A percentile compares a stretch with the other conserved stretches of the same genome.
Conservation (phyloP, 352 stramenopile genomes). For the Phytophthora cryptogea region DNA sequence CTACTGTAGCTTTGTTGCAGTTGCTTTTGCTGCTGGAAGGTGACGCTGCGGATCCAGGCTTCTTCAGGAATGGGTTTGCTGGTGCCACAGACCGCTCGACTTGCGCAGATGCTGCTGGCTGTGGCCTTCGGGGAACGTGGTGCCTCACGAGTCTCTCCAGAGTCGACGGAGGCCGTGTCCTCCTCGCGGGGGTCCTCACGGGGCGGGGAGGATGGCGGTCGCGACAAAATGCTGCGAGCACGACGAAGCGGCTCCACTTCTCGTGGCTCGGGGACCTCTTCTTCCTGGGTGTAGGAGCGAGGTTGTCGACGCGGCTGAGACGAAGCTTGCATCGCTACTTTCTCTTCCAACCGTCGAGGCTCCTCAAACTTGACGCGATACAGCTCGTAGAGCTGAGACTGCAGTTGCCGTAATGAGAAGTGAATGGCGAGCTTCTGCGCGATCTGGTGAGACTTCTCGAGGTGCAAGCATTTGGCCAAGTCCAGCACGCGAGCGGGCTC, state of each 20-base stretch:
- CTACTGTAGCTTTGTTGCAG: too few relatives aligned
- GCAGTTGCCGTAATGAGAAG: constrained; percentile 74
- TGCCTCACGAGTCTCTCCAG: constrained; percentile 10
- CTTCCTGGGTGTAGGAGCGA: constrained; percentile 15
- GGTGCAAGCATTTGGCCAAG: constrained; percentile 77
- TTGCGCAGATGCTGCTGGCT: constrained; percentile 1
- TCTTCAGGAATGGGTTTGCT: constrained; percentile 78
- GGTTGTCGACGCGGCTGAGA: constrained; percentile 20
- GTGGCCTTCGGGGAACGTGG: constrained; percentile 15
- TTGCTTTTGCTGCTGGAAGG: constrained; percentile 28
- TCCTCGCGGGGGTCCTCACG: constrained; percentile 20
- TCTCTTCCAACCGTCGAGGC: constrained; percentile 22
- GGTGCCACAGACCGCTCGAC: constrained; percentile 59
- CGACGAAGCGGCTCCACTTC: constrained; percentile 40
- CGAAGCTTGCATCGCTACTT: constrained; percentile 11
- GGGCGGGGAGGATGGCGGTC: constrained; percentile 29
- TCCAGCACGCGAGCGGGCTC: constrained; percentile 71
- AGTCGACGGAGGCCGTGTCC: constrained; percentile 12
- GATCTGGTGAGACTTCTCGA: constrained; percentile 86
- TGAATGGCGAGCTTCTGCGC: constrained; percentile 83
- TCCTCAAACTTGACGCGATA: constrained; percentile 70
- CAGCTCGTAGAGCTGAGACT: constrained; percentile 73
- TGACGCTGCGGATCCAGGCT: constrained; percentile 30
- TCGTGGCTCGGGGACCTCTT: constrained; percentile 11
- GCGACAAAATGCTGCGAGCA: constrained; percentile 41